A percentile compares a stretch with the other conserved stretches of the same genome.
Evolutionary conservation across 768 basidiomycete genomes (phyloP).

Genomic region (Chalciporus pseudorubinellus): DNA sequence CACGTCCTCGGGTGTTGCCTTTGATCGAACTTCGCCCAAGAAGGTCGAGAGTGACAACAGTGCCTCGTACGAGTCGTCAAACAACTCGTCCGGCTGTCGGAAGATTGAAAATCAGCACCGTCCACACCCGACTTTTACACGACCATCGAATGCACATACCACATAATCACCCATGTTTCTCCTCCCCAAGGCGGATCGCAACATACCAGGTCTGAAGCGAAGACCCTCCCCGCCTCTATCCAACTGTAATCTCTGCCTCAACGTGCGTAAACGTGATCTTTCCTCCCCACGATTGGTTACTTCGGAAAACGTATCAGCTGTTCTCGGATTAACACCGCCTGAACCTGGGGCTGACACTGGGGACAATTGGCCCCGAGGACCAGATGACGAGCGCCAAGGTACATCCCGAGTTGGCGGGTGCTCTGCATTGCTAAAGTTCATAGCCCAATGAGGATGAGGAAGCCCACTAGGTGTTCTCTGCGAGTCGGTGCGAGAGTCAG

Average conservation of each 20-base stretch:
- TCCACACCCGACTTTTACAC: neutral
- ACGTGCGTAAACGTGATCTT: constrained; percentile 22
- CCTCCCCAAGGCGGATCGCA: constrained; percentile 21
- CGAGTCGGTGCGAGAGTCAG: constrained; percentile 9
- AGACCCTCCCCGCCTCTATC: constrained; percentile 22
- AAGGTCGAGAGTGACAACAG: constrained; percentile 55
- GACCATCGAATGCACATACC: constrained; percentile 37
- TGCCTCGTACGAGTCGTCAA: constrained; percentile 73
- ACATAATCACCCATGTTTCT: constrained; percentile 45
- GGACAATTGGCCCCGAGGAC: constrained; percentile 10
- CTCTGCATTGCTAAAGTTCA: constrained; percentile 4
- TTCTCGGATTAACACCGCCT: neutral
- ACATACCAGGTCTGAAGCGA: constrained; percentile 24
- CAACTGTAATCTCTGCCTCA: constrained; percentile 30
- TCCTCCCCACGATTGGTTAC: constrained; percentile 16
- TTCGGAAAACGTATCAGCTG: neutral
- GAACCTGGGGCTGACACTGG: neutral
- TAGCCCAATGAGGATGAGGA: constrained; percentile 9
- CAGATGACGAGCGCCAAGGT: constrained; percentile 25
- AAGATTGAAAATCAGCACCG: constrained; percentile 5
- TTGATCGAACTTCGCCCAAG: constrained; percentile 68
- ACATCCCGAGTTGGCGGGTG: constrained; percentile 9
- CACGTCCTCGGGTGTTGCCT: constrained; percentile 59
- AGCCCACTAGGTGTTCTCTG: neutral
- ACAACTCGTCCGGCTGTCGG: constrained; percentile 67